A percentile compares a stretch with the other conserved stretches of the same genome.
Conservation (phyloP, 2,329 filamentous ascomycete species). For the Fusarium sp. region DNA sequence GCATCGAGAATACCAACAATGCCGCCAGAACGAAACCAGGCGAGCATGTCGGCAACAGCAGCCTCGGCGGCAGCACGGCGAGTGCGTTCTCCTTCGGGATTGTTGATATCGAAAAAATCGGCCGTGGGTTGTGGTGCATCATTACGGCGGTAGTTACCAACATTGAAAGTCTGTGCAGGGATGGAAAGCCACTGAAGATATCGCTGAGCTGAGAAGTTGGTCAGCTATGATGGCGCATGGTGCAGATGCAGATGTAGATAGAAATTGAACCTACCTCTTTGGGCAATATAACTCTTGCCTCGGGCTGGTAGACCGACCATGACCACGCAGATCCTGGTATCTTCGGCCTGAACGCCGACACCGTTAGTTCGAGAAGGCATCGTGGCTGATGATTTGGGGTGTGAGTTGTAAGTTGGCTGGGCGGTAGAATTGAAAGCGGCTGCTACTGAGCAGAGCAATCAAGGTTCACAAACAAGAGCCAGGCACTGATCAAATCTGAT, state of each 20-base stretch:
- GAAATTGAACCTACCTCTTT: slow-evolving; percentile 75
- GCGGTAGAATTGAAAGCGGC: slow-evolving; percentile 1
- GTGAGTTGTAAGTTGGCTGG: slow-evolving; percentile 4
- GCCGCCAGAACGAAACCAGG: slow-evolving; percentile 85
- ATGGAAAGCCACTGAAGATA: slow-evolving; percentile 98
- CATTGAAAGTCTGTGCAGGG: slow-evolving; percentile 93
- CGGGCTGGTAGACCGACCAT: slow-evolving; percentile 97
- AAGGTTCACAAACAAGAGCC: slow-evolving; percentile 12
- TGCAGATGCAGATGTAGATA: not conserved
- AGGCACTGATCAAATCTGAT: slow-evolving; percentile 17
- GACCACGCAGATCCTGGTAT: slow-evolving; percentile 95
- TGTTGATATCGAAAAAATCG: slow-evolving; percentile 93
- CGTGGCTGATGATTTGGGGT: slow-evolving; percentile 17
- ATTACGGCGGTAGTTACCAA: slow-evolving; percentile 91
- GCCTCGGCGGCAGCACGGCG: slow-evolving; percentile 89
- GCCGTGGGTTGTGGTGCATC: slow-evolving; percentile 90
- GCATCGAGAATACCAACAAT: slow-evolving; percentile 94
- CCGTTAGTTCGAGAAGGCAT: slow-evolving; percentile 67
- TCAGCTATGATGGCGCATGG: slow-evolving; percentile 13
- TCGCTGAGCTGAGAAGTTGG: slow-evolving; percentile 70
- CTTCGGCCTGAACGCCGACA: slow-evolving; percentile 85
- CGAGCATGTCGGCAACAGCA: slow-evolving; percentile 90
- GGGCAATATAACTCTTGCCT: slow-evolving; percentile 96
- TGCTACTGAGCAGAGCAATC: slow-evolving; percentile 27
- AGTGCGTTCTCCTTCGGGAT: slow-evolving; percentile 88